phyloP scores from a whole-genome alignment of 768 basidiomycete genomes.

The Galerina marginata region DNA sequence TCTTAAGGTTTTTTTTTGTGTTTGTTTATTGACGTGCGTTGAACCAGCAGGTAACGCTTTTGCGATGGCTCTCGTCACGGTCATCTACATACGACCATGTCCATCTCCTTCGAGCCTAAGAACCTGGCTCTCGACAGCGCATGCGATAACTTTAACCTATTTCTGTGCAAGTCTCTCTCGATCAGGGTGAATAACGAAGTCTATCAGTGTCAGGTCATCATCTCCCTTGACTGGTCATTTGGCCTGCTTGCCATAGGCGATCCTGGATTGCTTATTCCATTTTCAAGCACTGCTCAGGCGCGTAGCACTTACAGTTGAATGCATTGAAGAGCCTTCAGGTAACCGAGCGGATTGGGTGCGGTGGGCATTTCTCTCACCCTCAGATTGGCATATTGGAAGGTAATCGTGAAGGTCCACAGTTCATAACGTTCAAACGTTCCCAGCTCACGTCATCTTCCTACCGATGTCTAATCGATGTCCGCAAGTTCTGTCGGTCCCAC shows the following conservation, averaged over 20 bases:
- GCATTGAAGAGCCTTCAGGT: neutral
- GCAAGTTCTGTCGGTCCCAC: slow-evolving; percentile 3
- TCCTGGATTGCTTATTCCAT: neutral
- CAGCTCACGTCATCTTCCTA: slow-evolving; percentile 8
- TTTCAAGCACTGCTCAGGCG: too few relatives aligned
- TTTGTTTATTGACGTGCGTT: too few relatives aligned
- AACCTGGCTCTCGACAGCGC: too few relatives aligned
- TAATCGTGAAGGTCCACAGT: slow-evolving; percentile 3
- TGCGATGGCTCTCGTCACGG: too few relatives aligned
- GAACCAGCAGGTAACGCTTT: too few relatives aligned
- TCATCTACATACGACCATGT: too few relatives aligned
- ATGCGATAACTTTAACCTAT: neutral
- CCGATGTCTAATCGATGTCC: slow-evolving; percentile 6
- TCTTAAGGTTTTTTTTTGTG: too few relatives aligned
- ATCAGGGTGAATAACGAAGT: slow-evolving; percentile 8
- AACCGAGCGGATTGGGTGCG: neutral
- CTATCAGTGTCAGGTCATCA: neutral
- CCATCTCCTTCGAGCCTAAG: too few relatives aligned
- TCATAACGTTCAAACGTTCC: neutral
- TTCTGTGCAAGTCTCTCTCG: slow-evolving; percentile 1
- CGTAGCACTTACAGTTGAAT: neutral
- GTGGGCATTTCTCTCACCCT: neutral
- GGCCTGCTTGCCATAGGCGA: neutral
- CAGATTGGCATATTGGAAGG: slow-evolving; percentile 4
- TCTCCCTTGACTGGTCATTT: neutral